These are phyloP conservation scores for Marvania coccoides DNA, from an alignment of 139 green algal genomes.

Conservation along the genomic window DNA sequence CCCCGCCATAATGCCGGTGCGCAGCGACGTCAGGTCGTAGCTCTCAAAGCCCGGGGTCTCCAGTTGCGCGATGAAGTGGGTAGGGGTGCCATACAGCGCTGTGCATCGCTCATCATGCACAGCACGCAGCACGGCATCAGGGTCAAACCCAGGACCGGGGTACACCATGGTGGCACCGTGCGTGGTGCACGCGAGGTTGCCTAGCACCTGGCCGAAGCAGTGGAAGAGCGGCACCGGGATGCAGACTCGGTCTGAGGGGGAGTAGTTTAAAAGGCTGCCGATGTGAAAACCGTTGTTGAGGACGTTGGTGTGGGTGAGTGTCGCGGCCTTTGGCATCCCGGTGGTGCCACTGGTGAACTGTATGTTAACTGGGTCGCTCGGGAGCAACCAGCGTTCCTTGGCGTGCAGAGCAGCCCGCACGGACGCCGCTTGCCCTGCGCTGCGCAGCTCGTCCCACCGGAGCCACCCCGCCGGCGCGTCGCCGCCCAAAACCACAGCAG, in stretches of 20 bases:
- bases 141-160: constrained; percentile 14
- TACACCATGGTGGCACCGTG: constrained; percentile 10
- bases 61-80: constrained; percentile 15
- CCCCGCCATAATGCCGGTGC: constrained; percentile 31
- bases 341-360: constrained; percentile 30
- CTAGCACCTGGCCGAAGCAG: constrained; percentile 24
- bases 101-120: constrained; percentile 21
- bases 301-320: constrained; percentile 22
- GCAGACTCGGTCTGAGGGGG: constrained; percentile 10
- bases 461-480: not conserved
- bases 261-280: not conserved
- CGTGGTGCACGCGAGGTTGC: not conserved
- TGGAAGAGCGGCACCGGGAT: constrained; percentile 30
- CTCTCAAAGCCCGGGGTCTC: constrained; percentile 7
- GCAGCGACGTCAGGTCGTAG: constrained; percentile 4
- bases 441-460: not conserved
- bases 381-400: not conserved
- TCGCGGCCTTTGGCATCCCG: constrained; percentile 22
- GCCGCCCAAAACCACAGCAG: not conserved
- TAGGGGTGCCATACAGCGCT: constrained; percentile 16
- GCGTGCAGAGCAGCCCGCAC: not conserved
- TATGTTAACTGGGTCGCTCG: constrained; percentile 22
- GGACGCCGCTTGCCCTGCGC: not conserved
- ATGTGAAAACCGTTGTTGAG: constrained; percentile 21
- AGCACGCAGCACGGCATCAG: not conserved